Evolutionary conservation across 352 stramenopile species (phyloP).

Genomic region (Phytophthora macrochlamydospora): DNA sequence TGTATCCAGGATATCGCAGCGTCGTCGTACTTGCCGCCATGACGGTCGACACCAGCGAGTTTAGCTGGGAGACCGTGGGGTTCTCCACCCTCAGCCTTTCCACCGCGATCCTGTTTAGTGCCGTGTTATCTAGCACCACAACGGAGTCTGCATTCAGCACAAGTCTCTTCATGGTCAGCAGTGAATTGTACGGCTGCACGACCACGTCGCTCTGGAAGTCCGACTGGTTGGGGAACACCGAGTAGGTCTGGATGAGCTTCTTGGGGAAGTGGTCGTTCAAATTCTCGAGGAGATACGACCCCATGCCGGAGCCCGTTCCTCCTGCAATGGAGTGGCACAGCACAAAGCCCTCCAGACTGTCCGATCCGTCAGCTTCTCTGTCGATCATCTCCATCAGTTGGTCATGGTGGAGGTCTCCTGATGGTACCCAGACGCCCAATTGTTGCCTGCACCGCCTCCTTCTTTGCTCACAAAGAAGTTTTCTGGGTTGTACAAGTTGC

Average conservation of each 20-base stretch:
- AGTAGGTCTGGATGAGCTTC: constrained; percentile 99
- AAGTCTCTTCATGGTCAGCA: constrained; percentile 98
- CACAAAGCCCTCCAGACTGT: constrained; percentile 98
- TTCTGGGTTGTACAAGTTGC: constrained; percentile 99
- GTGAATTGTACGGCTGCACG: constrained; percentile 99
- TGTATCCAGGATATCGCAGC: constrained; percentile 97
- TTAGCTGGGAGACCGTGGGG: constrained; percentile 96
- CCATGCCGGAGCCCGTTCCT: constrained; percentile 98
- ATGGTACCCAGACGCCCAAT: constrained; percentile 93
- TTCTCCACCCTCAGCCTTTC: constrained; percentile 96
- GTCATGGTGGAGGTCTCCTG: constrained; percentile 95
- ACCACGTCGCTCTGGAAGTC: constrained; percentile 96
- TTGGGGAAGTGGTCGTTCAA: constrained; percentile 99
- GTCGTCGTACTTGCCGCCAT: constrained; percentile 99
- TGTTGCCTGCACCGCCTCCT: constrained; percentile 92
- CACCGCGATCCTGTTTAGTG: constrained; percentile 96
- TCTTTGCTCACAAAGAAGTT: constrained; percentile 97
- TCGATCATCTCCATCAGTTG: constrained; percentile 99
- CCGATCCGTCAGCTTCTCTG: constrained; percentile 95
- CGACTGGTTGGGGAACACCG: constrained; percentile 97
- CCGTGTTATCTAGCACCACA: constrained; percentile 99
- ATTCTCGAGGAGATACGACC: constrained; percentile 98
- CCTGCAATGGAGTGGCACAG: constrained; percentile 99
- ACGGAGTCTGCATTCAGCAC: constrained; percentile 98
- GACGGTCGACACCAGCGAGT: constrained; percentile 98